phyloP scores from a whole-genome alignment of 352 stramenopile genomes.

The Phytophthora hybrid region DNA sequence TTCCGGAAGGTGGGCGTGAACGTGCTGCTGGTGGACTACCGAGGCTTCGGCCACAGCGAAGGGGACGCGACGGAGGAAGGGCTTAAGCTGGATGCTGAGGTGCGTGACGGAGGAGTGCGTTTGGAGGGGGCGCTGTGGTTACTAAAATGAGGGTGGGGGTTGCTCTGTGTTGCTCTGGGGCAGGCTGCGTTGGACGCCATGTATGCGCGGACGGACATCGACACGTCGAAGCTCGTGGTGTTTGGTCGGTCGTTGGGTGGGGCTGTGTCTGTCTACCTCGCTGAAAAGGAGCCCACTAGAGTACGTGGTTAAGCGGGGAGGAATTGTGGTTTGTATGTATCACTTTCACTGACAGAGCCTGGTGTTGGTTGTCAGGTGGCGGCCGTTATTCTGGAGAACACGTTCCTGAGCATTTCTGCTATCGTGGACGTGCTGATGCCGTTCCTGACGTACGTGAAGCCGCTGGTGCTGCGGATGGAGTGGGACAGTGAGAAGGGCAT shows the following conservation, averaged over 20 bases:
- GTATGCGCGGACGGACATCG: constrained; percentile 76
- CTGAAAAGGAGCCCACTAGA: constrained; percentile 76
- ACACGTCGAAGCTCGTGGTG: constrained; percentile 89
- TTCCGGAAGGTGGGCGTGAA: constrained; percentile 90
- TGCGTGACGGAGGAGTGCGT: constrained; percentile 8
- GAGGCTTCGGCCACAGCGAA: constrained; percentile 94
- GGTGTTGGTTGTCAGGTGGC: constrained; percentile 60
- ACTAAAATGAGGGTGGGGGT: not conserved
- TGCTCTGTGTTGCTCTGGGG: not conserved
- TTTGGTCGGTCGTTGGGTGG: constrained; percentile 94
- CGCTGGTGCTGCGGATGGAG: constrained; percentile 90
- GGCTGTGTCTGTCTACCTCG: constrained; percentile 93
- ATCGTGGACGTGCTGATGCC: constrained; percentile 97
- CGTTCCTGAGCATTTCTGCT: constrained; percentile 92
- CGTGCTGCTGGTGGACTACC: constrained; percentile 95
- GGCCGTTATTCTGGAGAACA: constrained; percentile 95
- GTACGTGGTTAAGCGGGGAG: constrained; percentile 26
- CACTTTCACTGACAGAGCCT: not conserved
- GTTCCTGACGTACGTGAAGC: constrained; percentile 90
- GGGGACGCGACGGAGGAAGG: constrained; percentile 88
- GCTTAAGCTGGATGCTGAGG: constrained; percentile 93
- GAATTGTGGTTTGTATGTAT: not conserved
- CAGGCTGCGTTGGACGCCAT: constrained; percentile 86
- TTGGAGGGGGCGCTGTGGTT: not conserved
- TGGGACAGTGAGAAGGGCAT: constrained; percentile 89